phyloP scores from a whole-genome alignment of 2,329 filamentous ascomycete species.

The Hypoxylon sp. region DNA sequence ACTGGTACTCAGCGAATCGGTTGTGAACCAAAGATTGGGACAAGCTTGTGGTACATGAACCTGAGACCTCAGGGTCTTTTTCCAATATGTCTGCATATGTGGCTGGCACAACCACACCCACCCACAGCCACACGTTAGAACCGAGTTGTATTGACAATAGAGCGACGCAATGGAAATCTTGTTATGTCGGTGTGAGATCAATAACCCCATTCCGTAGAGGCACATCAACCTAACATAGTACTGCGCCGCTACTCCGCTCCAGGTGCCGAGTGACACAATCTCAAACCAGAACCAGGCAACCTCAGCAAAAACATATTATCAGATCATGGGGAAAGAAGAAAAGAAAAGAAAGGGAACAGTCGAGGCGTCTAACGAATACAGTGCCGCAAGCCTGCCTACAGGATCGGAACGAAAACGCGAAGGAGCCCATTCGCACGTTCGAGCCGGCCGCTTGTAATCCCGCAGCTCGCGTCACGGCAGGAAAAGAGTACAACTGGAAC shows the following conservation, averaged over 20 bases:
- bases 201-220: constrained; percentile 8
- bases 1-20: constrained; percentile 4
- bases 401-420: constrained; percentile 41
- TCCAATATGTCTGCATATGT: constrained; percentile 26
- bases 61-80: constrained; percentile 36
- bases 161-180: constrained; percentile 23
- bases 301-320: neutral
- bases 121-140: constrained; percentile 13
- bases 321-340: neutral
- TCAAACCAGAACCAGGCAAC: neutral
- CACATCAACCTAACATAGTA: no score
- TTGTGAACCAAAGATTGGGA: neutral
- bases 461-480: constrained; percentile 17
- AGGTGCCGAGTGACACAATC: constrained; percentile 1
- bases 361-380: constrained; percentile 7
- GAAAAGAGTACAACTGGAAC: neutral
- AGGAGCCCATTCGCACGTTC: constrained; percentile 13
- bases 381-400: constrained; percentile 44
- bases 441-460: constrained; percentile 17
- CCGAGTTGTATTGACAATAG: constrained; percentile 6
- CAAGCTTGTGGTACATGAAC: constrained; percentile 21
- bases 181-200: constrained; percentile 24
- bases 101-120: constrained; percentile 23
- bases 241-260: constrained; percentile 2
- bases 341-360: neutral